Conservation (phyloP, 2,329 filamentous ascomycete genomes). For the Hawksworthiomyces lignivorus region DNA sequence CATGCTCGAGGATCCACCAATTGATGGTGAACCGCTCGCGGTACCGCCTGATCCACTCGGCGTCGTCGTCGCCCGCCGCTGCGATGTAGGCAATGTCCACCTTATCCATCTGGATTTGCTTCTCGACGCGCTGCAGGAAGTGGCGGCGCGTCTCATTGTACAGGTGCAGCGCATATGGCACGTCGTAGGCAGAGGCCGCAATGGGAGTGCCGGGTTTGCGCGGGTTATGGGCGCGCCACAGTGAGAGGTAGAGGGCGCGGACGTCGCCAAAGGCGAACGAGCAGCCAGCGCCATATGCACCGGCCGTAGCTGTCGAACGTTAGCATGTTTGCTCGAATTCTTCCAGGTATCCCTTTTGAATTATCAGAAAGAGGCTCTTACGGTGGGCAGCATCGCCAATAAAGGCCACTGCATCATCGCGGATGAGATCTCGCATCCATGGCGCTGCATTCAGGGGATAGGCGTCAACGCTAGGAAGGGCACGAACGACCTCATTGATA, state of each 20-base stretch:
- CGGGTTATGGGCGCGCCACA: not conserved
- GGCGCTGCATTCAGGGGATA: conserved; percentile 9
- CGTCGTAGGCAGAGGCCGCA: conserved; percentile 1
- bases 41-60: conserved; percentile 7
- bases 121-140: conserved; percentile 10
- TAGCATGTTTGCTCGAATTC: too few species aligned
- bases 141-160: conserved; percentile 10
- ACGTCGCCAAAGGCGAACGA: conserved; percentile 10
- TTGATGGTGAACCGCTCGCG: conserved; percentile 8
- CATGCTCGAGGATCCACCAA: conserved; percentile 12
- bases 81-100: conserved; percentile 2
- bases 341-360: too few species aligned
- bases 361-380: not conserved
- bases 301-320: conserved; percentile 7
- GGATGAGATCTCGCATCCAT: conserved; percentile 10
- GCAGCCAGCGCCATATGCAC: conserved; percentile 8
- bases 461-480: conserved; percentile 9
- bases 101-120: conserved; percentile 6
- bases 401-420: conserved; percentile 11
- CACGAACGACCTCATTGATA: conserved; percentile 6
- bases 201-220: not conserved
- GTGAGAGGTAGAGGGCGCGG: conserved; percentile 10
- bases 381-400: conserved; percentile 12
- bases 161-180: conserved; percentile 9
- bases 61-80: conserved; percentile 3